phyloP scores from a whole-genome alignment of 768 basidiomycete species.

The Pleurotus pulmonarius region DNA sequence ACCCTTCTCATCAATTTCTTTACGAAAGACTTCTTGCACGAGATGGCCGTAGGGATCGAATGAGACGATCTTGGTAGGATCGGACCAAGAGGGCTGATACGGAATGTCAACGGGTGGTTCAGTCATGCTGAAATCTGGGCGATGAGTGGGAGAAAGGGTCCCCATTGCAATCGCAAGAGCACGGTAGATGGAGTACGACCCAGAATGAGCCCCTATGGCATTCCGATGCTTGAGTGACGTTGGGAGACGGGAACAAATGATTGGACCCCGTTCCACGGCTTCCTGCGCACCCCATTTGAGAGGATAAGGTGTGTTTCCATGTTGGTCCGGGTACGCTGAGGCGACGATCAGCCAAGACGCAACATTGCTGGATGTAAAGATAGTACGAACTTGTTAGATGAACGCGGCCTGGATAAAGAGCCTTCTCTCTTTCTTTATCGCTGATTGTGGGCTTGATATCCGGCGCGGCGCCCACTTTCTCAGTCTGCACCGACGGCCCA shows the following conservation, averaged over 20 bases:
- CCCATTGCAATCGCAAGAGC: constrained; percentile 92
- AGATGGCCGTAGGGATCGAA: constrained; percentile 95
- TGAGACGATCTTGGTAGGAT: constrained; percentile 77
- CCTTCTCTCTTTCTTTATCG: constrained; percentile 69
- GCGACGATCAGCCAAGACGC: background rate
- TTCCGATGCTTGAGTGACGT: constrained; percentile 87
- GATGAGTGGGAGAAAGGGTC: constrained; percentile 71
- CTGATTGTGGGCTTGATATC: background rate
- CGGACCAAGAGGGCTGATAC: constrained; percentile 74
- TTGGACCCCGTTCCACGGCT: constrained; percentile 69
- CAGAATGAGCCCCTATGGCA: constrained; percentile 90
- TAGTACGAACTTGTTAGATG: constrained; percentile 72
- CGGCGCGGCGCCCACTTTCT: too few relatives aligned
- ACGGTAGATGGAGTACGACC: constrained; percentile 93
- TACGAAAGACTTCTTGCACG: constrained; percentile 66
- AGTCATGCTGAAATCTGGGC: constrained; percentile 78
- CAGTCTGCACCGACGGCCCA: background rate
- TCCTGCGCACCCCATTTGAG: constrained; percentile 79
- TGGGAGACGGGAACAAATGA: constrained; percentile 84
- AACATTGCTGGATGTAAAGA: constrained; percentile 4
- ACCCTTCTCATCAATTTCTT: constrained; percentile 57
- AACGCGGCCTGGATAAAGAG: constrained; percentile 79
- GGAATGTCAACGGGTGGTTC: constrained; percentile 83
- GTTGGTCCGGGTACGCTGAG: constrained; percentile 84
- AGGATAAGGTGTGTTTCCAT: constrained; percentile 77